Percentiles rank a stretch among this genome's conserved stretches.
Evolutionary conservation across 306 rosid genomes (phyloP).

Genomic region (Prunus mira): DNA sequence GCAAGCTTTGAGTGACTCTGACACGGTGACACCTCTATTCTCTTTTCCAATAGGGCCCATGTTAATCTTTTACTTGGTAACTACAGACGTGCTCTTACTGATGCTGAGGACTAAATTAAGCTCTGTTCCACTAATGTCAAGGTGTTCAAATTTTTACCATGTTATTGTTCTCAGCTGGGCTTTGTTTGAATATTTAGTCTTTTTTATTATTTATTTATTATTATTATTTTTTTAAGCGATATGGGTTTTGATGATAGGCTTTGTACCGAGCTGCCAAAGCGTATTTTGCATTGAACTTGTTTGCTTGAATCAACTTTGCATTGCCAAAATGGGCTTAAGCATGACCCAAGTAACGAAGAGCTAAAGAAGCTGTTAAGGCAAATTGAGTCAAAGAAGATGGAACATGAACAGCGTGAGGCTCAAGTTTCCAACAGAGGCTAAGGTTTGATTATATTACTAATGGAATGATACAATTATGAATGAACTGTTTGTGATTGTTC

Average conservation of each 20-base stretch:
- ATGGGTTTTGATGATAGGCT: slow-evolving; percentile 48
- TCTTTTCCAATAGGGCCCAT: slow-evolving; percentile 78
- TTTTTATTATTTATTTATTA: neutral
- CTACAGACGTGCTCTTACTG: slow-evolving; percentile 75
- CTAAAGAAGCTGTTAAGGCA: slow-evolving; percentile 60
- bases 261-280: slow-evolving; percentile 85
- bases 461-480: neutral
- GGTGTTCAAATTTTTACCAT: slow-evolving; percentile 38
- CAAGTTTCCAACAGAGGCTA: slow-evolving; percentile 61
- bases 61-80: slow-evolving; percentile 82
- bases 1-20: slow-evolving; percentile 56
- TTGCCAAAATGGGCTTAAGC: slow-evolving; percentile 59
- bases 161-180: slow-evolving; percentile 10
- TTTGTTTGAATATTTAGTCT: slow-evolving; percentile 1
- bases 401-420: slow-evolving; percentile 67
- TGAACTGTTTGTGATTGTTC: slow-evolving; percentile 18
- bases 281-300: slow-evolving; percentile 58
- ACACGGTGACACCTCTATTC: slow-evolving; percentile 37
- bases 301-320: slow-evolving; percentile 61
- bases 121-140: slow-evolving; percentile 63
- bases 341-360: slow-evolving; percentile 67
- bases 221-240: too few species aligned
- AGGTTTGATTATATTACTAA: slow-evolving; percentile 40
- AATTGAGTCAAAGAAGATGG: slow-evolving; percentile 55
- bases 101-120: slow-evolving; percentile 71